Conservation (phyloP, 108 stramenopile species). For the Aurantiochytrium sp. region DNA sequence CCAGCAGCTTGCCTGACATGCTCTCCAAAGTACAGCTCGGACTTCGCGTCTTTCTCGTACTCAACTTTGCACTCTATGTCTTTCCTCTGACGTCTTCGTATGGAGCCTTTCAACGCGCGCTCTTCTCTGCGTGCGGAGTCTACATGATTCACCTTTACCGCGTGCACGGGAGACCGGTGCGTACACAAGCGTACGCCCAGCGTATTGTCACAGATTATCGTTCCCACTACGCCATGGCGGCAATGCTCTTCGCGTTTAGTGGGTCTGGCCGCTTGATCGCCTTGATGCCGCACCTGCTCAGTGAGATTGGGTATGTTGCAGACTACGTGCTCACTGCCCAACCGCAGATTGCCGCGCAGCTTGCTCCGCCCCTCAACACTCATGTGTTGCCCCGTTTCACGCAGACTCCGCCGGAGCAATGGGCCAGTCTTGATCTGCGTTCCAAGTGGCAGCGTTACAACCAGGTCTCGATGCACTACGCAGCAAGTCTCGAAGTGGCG, state of each 20-base stretch:
- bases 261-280: not conserved
- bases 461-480: not conserved
- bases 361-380: not conserved
- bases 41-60: not conserved
- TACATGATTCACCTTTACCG: not conserved
- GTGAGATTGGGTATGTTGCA: not conserved
- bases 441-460: conserved; percentile 4
- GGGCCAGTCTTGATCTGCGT: not conserved
- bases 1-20: not conserved
- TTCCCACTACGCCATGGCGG: not conserved
- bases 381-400: not conserved
- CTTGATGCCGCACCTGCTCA: not conserved
- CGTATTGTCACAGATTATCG: not conserved
- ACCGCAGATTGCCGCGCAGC: not conserved
- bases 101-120: not conserved
- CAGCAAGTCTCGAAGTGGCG: not conserved
- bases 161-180: not conserved
- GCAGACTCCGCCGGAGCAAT: not conserved
- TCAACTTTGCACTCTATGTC: not conserved
- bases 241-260: not conserved
- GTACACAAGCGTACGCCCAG: not conserved
- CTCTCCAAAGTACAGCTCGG: not conserved
- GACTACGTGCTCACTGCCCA: not conserved
- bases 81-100: not conserved
- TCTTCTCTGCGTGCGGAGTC: not conserved